These are phyloP conservation scores for Perkinsus olseni DNA, from an alignment of 169 alveolate species.

Conservation along the genomic window DNA sequence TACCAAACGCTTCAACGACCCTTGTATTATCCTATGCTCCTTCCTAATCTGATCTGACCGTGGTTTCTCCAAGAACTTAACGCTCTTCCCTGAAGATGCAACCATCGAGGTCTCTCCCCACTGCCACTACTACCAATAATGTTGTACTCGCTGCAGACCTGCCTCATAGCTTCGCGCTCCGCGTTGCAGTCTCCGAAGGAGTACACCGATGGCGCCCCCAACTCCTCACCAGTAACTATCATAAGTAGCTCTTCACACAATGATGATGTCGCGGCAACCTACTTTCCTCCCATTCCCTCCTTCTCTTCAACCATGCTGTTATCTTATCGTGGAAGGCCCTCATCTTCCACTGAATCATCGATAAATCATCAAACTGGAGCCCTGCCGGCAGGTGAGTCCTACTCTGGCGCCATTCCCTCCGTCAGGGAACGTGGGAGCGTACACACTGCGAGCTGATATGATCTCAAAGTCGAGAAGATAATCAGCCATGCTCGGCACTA, in stretches of 20 bases:
- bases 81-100: not conserved
- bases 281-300: not conserved
- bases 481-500: not conserved
- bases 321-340: not conserved
- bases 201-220: not conserved
- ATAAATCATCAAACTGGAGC: no score
- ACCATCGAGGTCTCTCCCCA: not conserved
- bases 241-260: not conserved
- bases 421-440: not conserved
- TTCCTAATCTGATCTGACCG: not conserved
- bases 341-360: not conserved
- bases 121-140: not conserved
- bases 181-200: not conserved
- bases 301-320: not conserved
- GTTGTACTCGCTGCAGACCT: not conserved
- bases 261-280: not conserved
- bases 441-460: not conserved
- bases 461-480: not conserved
- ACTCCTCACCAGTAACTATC: not conserved
- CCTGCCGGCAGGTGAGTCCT: no score
- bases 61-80: not conserved
- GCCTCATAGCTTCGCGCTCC: not conserved
- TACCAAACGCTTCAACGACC: not conserved
- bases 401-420: not conserved
- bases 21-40: not conserved